A percentile compares a stretch with the other conserved stretches of the same genome.
These are phyloP conservation scores for Amanita rubescens DNA, from an alignment of 768 basidiomycete species.

Conservation along the genomic window DNA sequence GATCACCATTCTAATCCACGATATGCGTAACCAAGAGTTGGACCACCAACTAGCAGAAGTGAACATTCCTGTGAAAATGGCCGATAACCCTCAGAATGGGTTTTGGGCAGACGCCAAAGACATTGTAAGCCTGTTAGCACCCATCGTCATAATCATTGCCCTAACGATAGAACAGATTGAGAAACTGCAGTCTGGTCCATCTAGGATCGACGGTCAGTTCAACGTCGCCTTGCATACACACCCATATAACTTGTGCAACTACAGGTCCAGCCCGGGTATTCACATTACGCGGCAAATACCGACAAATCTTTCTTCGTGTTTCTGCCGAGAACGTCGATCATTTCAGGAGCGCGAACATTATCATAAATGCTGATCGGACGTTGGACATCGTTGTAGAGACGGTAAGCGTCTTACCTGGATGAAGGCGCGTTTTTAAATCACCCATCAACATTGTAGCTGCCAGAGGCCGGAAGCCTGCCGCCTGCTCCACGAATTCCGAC, in stretches of 20 bases:
- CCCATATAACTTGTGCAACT: conserved; percentile 1
- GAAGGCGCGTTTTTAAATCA: background rate
- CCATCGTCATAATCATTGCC: background rate
- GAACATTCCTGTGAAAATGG: conserved; percentile 43
- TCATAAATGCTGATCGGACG: conserved; percentile 45
- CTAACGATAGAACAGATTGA: conserved; percentile 26
- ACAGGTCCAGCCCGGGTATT: conserved; percentile 65
- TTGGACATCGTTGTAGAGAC: conserved; percentile 52
- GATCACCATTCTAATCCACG: conserved; percentile 63
- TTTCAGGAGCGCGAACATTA: conserved; percentile 48
- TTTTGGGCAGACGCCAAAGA: conserved; percentile 70
- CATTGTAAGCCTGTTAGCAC: conserved; percentile 30
- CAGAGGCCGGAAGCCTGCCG: conserved; percentile 25
- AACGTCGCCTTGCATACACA: background rate
- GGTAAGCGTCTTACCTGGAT: conserved; percentile 28
- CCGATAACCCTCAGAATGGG: conserved; percentile 43
- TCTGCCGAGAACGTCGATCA: conserved; percentile 44
- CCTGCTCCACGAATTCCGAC: conserved; percentile 25
- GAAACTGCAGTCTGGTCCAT: conserved; percentile 51
- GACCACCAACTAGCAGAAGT: conserved; percentile 65
- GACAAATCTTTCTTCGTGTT: conserved; percentile 62
- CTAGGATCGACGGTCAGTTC: conserved; percentile 60
- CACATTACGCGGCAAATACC: conserved; percentile 58
- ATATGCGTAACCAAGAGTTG: conserved; percentile 41
- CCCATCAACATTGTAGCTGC: conserved; percentile 20